Conservation (phyloP, 1,139 yeast genomes). For the Wickerhamomyces sp. region DNA sequence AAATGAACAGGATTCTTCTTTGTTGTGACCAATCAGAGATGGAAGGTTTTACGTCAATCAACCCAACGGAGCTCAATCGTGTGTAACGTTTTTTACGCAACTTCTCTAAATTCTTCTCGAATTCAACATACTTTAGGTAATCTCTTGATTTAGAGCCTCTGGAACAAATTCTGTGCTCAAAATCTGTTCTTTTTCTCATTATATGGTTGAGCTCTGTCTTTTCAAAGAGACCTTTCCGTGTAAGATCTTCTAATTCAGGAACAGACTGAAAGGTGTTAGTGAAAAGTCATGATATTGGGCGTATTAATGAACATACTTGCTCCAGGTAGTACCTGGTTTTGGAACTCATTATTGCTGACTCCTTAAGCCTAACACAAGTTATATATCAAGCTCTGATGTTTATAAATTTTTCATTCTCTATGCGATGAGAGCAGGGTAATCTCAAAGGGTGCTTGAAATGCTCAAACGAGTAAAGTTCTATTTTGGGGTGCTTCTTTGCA, state of each 20-base stretch:
- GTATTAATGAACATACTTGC: constrained; percentile 30
- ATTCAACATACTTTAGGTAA: constrained; percentile 73
- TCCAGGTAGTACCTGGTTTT: constrained; percentile 75
- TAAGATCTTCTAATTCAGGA: constrained; percentile 89
- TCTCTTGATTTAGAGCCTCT: constrained; percentile 80
- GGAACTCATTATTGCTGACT: constrained; percentile 55
- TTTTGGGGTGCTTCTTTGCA: too few species aligned
- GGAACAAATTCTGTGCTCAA: constrained; percentile 85
- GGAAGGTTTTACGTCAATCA: constrained; percentile 40
- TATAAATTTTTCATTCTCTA: too few species aligned
- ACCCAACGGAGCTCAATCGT: constrained; percentile 49
- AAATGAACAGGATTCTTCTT: constrained; percentile 76
- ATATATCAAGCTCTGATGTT: background rate
- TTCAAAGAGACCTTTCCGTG: constrained; percentile 73
- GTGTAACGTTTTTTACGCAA: constrained; percentile 67
- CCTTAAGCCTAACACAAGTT: background rate
- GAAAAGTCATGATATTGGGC: too few species aligned
- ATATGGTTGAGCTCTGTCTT: constrained; percentile 77
- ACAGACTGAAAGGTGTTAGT: constrained; percentile 44
- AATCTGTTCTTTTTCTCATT: constrained; percentile 92
- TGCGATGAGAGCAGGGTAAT: too few species aligned
- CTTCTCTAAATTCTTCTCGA: constrained; percentile 75
- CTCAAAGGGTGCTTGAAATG: too few species aligned
- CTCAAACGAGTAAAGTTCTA: too few species aligned
- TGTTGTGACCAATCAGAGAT: constrained; percentile 86